Evolutionary conservation across 768 basidiomycete genomes (phyloP).

Genomic region (Collybia mongolica): DNA sequence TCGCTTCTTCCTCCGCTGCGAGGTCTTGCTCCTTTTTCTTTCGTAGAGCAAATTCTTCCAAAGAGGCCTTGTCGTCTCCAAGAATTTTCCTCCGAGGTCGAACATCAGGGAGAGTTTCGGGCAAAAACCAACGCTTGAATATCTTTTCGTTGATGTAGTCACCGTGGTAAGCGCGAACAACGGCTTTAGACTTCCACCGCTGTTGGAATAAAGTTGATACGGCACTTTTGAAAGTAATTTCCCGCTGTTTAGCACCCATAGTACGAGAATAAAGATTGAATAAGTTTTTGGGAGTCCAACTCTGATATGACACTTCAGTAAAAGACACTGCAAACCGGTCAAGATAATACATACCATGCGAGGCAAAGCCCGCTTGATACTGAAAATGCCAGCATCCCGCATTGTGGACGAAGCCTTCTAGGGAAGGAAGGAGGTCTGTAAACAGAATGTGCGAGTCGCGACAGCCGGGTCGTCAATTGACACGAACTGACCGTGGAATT

Average conservation of each 20-base stretch:
- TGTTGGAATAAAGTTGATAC: conserved; percentile 80
- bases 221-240: conserved; percentile 59
- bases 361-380: conserved; percentile 56
- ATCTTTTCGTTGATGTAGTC: conserved; percentile 90
- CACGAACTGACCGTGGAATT: no score
- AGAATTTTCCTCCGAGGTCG: conserved; percentile 54
- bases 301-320: conserved; percentile 41
- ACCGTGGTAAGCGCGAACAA: conserved; percentile 92
- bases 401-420: conserved; percentile 19
- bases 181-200: conserved; percentile 84
- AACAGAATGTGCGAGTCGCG: no score
- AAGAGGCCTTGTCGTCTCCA: conserved; percentile 41
- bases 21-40: conserved; percentile 47
- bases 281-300: conserved; percentile 86
- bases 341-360: conserved; percentile 61
- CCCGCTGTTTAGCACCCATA: conserved; percentile 37
- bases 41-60: conserved; percentile 62
- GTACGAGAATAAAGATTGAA: conserved; percentile 89
- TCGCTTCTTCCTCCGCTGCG: conserved; percentile 50
- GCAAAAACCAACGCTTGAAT: conserved; percentile 95
- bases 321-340: not conserved
- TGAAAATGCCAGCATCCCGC: conserved; percentile 38
- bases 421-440: no score
- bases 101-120: conserved; percentile 81
- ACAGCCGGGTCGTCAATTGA: no score